A percentile compares a stretch with the other conserved stretches of the same genome.
Conservation (phyloP, 139 green algal genomes). For the Coccomyxa sp. region DNA sequence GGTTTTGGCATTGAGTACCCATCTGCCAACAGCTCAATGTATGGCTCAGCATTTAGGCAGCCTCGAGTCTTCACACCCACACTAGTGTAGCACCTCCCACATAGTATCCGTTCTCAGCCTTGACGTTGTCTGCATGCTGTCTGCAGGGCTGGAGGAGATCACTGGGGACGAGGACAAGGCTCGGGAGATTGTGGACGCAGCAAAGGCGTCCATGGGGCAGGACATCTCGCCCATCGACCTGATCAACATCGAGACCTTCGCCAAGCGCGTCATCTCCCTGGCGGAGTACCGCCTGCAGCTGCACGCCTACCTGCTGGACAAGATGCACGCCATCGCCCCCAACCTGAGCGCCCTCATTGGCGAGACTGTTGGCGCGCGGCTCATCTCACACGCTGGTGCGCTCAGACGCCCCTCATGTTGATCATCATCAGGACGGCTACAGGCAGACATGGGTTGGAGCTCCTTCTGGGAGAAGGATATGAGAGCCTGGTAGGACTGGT, state of each 20-base stretch:
- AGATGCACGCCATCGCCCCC: slow-evolving; percentile 90
- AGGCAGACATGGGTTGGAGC: too few relatives aligned
- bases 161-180: slow-evolving; percentile 86
- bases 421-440: background rate
- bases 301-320: slow-evolving; percentile 75
- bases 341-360: slow-evolving; percentile 96
- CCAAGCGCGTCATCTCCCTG: slow-evolving; percentile 86
- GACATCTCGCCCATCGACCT: slow-evolving; percentile 98
- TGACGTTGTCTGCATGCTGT: background rate
- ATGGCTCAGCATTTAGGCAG: too few relatives aligned
- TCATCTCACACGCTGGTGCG: slow-evolving; percentile 82
- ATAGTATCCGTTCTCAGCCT: too few relatives aligned
- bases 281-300: slow-evolving; percentile 86
- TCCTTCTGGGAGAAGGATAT: background rate
- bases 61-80: too few relatives aligned
- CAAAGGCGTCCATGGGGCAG: slow-evolving; percentile 81
- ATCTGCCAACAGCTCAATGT: too few relatives aligned
- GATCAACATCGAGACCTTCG: slow-evolving; percentile 97
- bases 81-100: too few relatives aligned
- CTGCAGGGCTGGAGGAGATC: slow-evolving; percentile 49
- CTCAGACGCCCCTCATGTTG: background rate
- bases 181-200: slow-evolving; percentile 69
- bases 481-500: background rate
- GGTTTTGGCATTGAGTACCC: too few relatives aligned
- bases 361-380: slow-evolving; percentile 91